Evolutionary conservation across 805 yeast species (phyloP).

Genomic region (Barnettozyma populi): DNA sequence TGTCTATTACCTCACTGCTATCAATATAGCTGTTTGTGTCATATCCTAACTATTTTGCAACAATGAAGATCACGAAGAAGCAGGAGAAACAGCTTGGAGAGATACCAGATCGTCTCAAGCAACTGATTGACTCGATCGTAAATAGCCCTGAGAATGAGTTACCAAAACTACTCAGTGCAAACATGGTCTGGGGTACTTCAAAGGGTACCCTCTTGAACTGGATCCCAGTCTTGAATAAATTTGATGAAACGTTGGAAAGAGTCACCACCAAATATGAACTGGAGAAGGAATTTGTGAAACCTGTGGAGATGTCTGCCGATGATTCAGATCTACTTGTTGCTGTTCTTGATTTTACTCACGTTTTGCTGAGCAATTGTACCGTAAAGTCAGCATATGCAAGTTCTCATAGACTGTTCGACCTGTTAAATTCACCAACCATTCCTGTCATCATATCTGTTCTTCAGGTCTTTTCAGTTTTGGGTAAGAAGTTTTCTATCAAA

Average conservation of each 20-base stretch:
- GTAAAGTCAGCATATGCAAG: slow-evolving; percentile 67
- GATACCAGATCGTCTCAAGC: slow-evolving; percentile 28
- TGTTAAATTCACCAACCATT: slow-evolving; percentile 56
- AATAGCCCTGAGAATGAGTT: slow-evolving; percentile 36
- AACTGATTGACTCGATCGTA: slow-evolving; percentile 34
- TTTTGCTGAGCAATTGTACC: slow-evolving; percentile 62
- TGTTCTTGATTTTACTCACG: slow-evolving; percentile 54
- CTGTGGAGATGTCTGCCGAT: slow-evolving; percentile 36
- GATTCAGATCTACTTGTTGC: slow-evolving; percentile 47
- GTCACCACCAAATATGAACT: slow-evolving; percentile 49
- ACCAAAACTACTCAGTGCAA: slow-evolving; percentile 31
- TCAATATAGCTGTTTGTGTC: neutral
- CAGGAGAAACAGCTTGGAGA: slow-evolving; percentile 22
- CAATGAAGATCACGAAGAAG: slow-evolving; percentile 25
- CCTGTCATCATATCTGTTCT: slow-evolving; percentile 55
- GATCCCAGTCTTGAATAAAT: slow-evolving; percentile 68
- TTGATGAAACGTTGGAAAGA: slow-evolving; percentile 60
- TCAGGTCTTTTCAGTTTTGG: slow-evolving; percentile 52
- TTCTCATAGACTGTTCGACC: slow-evolving; percentile 49
- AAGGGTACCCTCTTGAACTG: slow-evolving; percentile 69
- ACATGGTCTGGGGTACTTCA: slow-evolving; percentile 54
- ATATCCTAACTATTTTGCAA: neutral
- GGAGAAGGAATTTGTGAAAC: slow-evolving; percentile 39
- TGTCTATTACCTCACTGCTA: neutral
- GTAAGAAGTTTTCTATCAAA: slow-evolving; percentile 52